phyloP scores from a whole-genome alignment of 2,329 filamentous ascomycete genomes.

The Aciculosporium take region DNA sequence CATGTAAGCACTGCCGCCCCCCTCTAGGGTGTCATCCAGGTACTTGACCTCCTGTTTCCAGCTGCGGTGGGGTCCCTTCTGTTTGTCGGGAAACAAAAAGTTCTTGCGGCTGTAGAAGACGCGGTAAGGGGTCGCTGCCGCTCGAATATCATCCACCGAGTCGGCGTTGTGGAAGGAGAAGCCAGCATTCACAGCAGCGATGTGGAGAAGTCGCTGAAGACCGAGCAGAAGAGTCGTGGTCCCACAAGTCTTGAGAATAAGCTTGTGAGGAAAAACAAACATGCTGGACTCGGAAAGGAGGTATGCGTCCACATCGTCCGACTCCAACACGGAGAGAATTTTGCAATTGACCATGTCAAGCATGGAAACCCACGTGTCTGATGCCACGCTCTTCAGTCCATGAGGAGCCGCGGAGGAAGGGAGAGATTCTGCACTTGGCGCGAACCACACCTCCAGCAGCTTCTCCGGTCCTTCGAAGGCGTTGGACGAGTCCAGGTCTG shows the following conservation, averaged over 20 bases:
- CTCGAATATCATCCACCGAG: slow-evolving; percentile 50
- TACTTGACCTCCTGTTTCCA: slow-evolving; percentile 94
- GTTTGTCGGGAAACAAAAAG: slow-evolving; percentile 88
- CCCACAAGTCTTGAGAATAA: slow-evolving; percentile 96
- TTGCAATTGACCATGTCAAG: slow-evolving; percentile 97
- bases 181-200: slow-evolving; percentile 76
- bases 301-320: slow-evolving; percentile 90
- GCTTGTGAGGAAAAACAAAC: slow-evolving; percentile 99
- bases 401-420: slow-evolving; percentile 54
- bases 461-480: slow-evolving; percentile 98
- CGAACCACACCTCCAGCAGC: slow-evolving; percentile 96
- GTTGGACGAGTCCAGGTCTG: slow-evolving; percentile 86
- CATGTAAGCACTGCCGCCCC: slow-evolving; percentile 96
- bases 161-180: slow-evolving; percentile 67
- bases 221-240: slow-evolving; percentile 88
- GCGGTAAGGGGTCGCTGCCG: slow-evolving; percentile 77
- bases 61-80: slow-evolving; percentile 87
- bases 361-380: slow-evolving; percentile 89
- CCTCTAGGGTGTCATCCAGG: slow-evolving; percentile 79
- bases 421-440: slow-evolving; percentile 59
- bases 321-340: slow-evolving; percentile 85
- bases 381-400: slow-evolving; percentile 74
- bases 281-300: slow-evolving; percentile 97
- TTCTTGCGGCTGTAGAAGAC: slow-evolving; percentile 99
- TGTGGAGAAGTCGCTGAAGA: slow-evolving; percentile 79